Evolutionary conservation across 768 basidiomycete species (phyloP), one percentile per base, ranked within the genome.

Genomic region (Termitomyces sp.): DNA sequence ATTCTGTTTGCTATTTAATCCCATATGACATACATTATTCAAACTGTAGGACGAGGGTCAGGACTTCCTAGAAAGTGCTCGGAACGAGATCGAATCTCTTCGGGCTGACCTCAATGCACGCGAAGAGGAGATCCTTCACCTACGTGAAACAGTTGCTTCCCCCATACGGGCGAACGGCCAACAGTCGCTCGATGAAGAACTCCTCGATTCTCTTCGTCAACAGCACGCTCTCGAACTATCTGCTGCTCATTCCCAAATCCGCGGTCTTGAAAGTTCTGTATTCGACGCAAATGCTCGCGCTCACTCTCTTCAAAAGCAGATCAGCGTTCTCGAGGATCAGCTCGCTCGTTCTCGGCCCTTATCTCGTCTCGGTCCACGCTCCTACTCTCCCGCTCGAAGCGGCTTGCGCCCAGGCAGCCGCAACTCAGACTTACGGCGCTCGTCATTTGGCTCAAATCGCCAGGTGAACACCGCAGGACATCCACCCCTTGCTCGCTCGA

Each of bases 141-240:
- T 89, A 13, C 82, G 79, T 22, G 76, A 84, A 61, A 76, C 72
- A 45, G 75, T 74, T 39, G 75, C 81, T 28, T 76, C 80, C 32
- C 74, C 82, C 2, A 68, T 75, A 0, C 69, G 71, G n/a, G 69
- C 76, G 3, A 69, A 75, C 55, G 71, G 70, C 2, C 72, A 82
- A 33, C 81, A 80, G 50, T 87, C 88, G 32, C 76, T 93, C 39
- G 87, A 90, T 73, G 84, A 84, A 67, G 92, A 94, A 74, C 82
- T 93, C 77, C 72, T 92, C 20, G 81, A 83, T 59, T 84, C 87
- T 28, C 73, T 90, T 38, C 80, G 80, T 67, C 90, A 93, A 68
- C 89, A 92, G 64, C 90, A 93, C 67, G 80, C 83, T 13, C 82
- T 96, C 60, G 92, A 94, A 61, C 79, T 95, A 7, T 94, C 92